phyloP scores from a whole-genome alignment of 2,329 filamentous ascomycete genomes.

The Pseudogymnoascus sp. region DNA sequence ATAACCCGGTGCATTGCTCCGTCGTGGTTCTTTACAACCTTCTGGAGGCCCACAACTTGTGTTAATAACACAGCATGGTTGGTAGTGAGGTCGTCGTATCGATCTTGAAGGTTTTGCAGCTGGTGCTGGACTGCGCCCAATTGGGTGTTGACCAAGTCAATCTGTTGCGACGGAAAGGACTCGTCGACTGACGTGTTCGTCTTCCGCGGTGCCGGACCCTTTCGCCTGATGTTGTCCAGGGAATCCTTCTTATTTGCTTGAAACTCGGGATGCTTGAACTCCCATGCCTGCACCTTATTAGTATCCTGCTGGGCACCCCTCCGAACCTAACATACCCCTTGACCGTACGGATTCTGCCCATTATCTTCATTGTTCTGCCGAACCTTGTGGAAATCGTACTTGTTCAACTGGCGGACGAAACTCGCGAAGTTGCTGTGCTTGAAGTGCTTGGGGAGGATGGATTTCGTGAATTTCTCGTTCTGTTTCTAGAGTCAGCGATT shows the following conservation, averaged over 20 bases:
- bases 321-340: constrained; percentile 50
- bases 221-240: constrained; percentile 90
- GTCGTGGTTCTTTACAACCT: constrained; percentile 60
- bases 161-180: constrained; percentile 74
- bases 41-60: constrained; percentile 53
- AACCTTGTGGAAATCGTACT: constrained; percentile 98
- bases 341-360: constrained; percentile 71
- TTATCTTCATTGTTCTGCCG: constrained; percentile 83
- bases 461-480: constrained; percentile 98
- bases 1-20: constrained; percentile 64
- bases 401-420: constrained; percentile 92
- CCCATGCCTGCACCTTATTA: constrained; percentile 60
- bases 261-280: constrained; percentile 97
- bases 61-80: constrained; percentile 55
- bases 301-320: constrained; percentile 2
- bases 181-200: constrained; percentile 57
- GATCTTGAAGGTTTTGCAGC: constrained; percentile 76
- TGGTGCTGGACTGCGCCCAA: constrained; percentile 87
- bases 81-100: constrained; percentile 68
- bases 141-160: constrained; percentile 81
- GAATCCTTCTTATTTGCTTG: constrained; percentile 93
- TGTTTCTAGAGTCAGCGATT: constrained; percentile 33
- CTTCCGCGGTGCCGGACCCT: constrained; percentile 87
- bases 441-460: constrained; percentile 95
- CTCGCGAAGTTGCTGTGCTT: constrained; percentile 99